phyloP scores from a whole-genome alignment of 495 filamentous ascomycete species.

The Cetradonia linearis region DNA sequence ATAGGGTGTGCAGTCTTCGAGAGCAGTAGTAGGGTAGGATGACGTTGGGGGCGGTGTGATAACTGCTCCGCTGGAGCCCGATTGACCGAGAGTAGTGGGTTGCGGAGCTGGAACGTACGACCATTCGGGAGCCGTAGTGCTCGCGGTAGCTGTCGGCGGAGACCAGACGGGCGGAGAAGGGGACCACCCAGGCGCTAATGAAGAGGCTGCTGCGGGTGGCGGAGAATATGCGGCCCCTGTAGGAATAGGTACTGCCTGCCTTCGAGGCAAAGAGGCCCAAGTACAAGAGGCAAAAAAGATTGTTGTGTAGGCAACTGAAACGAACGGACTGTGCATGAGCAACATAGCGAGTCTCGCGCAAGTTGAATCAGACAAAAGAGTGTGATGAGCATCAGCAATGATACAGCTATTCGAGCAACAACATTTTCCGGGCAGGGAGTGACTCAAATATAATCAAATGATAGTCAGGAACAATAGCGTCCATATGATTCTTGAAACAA shows the following conservation, averaged over 20 bases:
- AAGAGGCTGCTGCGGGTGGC: not conserved
- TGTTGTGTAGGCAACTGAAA: not conserved
- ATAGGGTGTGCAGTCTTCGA: not conserved
- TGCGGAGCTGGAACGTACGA: not conserved
- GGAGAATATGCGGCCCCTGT: not conserved
- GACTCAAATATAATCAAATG: not conserved
- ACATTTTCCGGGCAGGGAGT: not conserved
- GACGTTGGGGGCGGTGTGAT: not conserved
- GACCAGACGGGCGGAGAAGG: not conserved
- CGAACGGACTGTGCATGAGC: not conserved
- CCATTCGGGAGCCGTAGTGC: not conserved
- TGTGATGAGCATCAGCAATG: conserved; percentile 5
- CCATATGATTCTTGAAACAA: not conserved
- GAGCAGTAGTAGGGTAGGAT: not conserved
- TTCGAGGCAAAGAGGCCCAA: conserved; percentile 1
- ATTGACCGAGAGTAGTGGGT: not conserved
- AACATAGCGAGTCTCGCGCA: not conserved
- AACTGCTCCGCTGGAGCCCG: not conserved
- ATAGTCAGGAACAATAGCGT: not conserved
- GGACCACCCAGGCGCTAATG: not conserved
- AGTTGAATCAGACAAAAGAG: not conserved
- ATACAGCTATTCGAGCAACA: not conserved
- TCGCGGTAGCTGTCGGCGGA: not conserved
- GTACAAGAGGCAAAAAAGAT: not conserved
- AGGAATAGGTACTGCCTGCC: not conserved